Evolutionary conservation across 768 basidiomycete genomes (phyloP).

Genomic region (Rhodotorula babjevae): DNA sequence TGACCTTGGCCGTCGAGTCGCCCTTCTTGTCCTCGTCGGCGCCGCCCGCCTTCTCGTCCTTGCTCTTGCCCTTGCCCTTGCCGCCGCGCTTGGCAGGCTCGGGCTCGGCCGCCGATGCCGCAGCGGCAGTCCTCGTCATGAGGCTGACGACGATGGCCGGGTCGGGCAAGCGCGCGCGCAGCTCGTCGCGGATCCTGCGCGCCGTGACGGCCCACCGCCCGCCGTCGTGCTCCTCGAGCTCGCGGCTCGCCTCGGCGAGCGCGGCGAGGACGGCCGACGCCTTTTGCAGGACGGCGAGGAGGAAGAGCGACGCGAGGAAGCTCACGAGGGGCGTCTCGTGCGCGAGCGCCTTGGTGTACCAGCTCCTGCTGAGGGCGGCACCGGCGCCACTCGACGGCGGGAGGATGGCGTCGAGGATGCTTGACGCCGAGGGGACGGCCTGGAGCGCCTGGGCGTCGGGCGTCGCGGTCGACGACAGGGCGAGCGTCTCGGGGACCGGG

Average conservation of each 20-base stretch:
- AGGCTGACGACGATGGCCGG: slow-evolving; percentile 80
- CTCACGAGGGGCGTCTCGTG: slow-evolving; percentile 70
- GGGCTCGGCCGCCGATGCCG: neutral
- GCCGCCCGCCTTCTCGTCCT: neutral
- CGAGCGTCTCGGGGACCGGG: slow-evolving; percentile 51
- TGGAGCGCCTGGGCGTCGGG: slow-evolving; percentile 54
- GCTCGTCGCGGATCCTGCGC: slow-evolving; percentile 66
- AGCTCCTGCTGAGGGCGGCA: slow-evolving; percentile 56
- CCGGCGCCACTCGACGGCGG: slow-evolving; percentile 52
- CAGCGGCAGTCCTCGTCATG: slow-evolving; percentile 37
- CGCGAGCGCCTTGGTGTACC: slow-evolving; percentile 77
- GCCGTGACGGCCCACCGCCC: slow-evolving; percentile 57
- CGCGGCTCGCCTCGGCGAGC: slow-evolving; percentile 54
- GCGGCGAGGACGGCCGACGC: slow-evolving; percentile 56
- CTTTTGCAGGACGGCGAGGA: slow-evolving; percentile 72
- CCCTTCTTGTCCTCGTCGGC: neutral
- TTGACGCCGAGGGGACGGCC: slow-evolving; percentile 66
- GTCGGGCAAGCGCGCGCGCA: slow-evolving; percentile 63
- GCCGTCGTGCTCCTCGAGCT: slow-evolving; percentile 63
- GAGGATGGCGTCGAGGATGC: slow-evolving; percentile 70
- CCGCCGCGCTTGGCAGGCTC: no score
- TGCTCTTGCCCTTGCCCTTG: neutral
- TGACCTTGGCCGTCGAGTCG: neutral
- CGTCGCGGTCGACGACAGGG: slow-evolving; percentile 18
- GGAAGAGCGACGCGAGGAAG: slow-evolving; percentile 72